Evolutionary conservation across 2,329 filamentous ascomycete genomes (phyloP).

Genomic region (Macrophomina phaseolina): DNA sequence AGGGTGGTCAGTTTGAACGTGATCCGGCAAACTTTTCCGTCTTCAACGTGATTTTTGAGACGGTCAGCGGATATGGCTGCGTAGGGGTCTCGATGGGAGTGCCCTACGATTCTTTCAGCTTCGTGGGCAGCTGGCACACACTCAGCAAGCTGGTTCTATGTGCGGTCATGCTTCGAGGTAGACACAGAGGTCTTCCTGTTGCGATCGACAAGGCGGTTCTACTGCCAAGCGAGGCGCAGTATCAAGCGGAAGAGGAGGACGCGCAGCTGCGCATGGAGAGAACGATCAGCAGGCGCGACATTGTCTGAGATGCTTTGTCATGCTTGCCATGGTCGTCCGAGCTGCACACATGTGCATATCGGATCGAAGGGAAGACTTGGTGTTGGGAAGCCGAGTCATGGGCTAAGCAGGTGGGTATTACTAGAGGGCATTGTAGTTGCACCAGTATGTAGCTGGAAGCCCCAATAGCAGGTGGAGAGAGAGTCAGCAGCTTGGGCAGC

Average conservation of each 20-base stretch:
- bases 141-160: conserved; percentile 62
- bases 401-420: not conserved
- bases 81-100: conserved; percentile 56
- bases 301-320: conserved; percentile 4
- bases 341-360: not conserved
- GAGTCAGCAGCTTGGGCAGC: not conserved
- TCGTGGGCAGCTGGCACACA: conserved; percentile 55
- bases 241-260: conserved; percentile 42
- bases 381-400: not conserved
- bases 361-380: not conserved
- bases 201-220: conserved; percentile 57
- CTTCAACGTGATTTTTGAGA: conserved; percentile 55
- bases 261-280: conserved; percentile 32
- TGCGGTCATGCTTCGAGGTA: conserved; percentile 61
- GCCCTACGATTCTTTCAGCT: conserved; percentile 52
- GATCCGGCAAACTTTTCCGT: conserved; percentile 47
- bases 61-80: conserved; percentile 45
- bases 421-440: too few species aligned
- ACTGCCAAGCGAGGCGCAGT: conserved; percentile 42
- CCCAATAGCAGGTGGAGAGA: not conserved
- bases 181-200: conserved; percentile 62
- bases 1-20: conserved; percentile 42
- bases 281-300: conserved; percentile 6
- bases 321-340: not conserved
- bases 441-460: not conserved